Conservation (phyloP, 768 basidiomycete genomes). For the Xerocomellus amylosporus region DNA sequence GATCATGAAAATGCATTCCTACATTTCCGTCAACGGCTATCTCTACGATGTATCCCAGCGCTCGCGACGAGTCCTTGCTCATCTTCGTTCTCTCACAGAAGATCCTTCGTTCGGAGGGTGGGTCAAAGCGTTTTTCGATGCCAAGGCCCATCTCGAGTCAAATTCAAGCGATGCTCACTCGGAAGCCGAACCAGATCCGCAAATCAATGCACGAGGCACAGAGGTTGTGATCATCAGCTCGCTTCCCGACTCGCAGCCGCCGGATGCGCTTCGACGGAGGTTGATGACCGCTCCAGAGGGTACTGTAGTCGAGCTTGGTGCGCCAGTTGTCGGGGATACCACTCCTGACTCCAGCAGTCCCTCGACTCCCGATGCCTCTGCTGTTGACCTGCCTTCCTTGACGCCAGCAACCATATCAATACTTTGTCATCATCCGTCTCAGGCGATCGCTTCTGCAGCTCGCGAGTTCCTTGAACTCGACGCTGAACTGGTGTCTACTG, state of each 20-base stretch:
- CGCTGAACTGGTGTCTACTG: slow-evolving; percentile 70
- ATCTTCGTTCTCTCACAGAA: slow-evolving; percentile 47
- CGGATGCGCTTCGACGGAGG: slow-evolving; percentile 55
- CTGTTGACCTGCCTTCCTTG: slow-evolving; percentile 10
- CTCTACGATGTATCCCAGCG: slow-evolving; percentile 56
- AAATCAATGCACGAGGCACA: slow-evolving; percentile 44
- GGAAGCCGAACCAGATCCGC: slow-evolving; percentile 4
- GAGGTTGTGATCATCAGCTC: slow-evolving; percentile 46
- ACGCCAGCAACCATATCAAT: slow-evolving; percentile 35
- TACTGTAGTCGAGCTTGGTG: slow-evolving; percentile 3
- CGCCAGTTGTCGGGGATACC: not conserved
- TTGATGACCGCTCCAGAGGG: slow-evolving; percentile 38
- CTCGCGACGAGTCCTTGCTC: slow-evolving; percentile 40
- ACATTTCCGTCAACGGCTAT: slow-evolving; percentile 84
- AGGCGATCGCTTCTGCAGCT: slow-evolving; percentile 64
- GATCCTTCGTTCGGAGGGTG: slow-evolving; percentile 55
- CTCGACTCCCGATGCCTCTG: slow-evolving; percentile 2
- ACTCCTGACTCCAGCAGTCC: slow-evolving; percentile 1
- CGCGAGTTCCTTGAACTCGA: slow-evolving; percentile 73
- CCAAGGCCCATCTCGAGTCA: slow-evolving; percentile 39
- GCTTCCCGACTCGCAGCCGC: slow-evolving; percentile 52
- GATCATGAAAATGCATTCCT: slow-evolving; percentile 97
- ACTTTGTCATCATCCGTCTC: slow-evolving; percentile 65
- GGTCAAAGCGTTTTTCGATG: slow-evolving; percentile 56
- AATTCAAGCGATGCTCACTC: slow-evolving; percentile 21